Evolutionary conservation across 257 asterid species (phyloP).

Genomic region (Thymus mandschuricus): DNA sequence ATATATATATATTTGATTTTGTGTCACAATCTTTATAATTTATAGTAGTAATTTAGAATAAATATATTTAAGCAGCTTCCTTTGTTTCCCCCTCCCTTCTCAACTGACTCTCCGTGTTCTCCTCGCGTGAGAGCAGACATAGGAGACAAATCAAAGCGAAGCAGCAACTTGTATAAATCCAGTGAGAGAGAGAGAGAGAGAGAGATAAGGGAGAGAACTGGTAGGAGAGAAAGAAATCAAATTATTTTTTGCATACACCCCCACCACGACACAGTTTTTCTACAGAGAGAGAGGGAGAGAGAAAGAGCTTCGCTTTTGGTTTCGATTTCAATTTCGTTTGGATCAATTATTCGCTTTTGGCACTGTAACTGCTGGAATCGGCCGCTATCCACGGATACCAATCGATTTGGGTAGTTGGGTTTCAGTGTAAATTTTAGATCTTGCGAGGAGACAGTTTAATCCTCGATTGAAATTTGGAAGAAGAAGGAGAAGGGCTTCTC

Average conservation of each 20-base stretch:
- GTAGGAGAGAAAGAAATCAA: slow-evolving; percentile 14
- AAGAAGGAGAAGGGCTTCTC: slow-evolving; percentile 7
- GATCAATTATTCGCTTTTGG: slow-evolving; percentile 35
- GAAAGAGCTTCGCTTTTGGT: slow-evolving; percentile 26
- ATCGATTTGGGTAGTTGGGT: slow-evolving; percentile 44
- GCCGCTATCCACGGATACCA: slow-evolving; percentile 27
- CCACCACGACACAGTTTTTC: slow-evolving; percentile 32
- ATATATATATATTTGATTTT: not conserved
- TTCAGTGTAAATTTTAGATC: slow-evolving; percentile 31
- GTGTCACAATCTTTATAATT: not conserved
- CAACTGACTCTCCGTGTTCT: slow-evolving; percentile 89
- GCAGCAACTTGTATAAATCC: slow-evolving; percentile 30
- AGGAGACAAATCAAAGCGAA: slow-evolving; percentile 42
- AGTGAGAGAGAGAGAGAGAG: slow-evolving; percentile 27
- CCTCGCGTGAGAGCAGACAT: slow-evolving; percentile 71
- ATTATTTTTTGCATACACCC: not conserved
- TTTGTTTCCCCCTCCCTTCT: slow-evolving; percentile 22
- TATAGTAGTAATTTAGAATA: no score
- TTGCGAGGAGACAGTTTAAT: slow-evolving; percentile 28
- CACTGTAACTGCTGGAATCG: slow-evolving; percentile 36
- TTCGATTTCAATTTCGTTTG: slow-evolving; percentile 31
- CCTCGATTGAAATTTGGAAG: slow-evolving; percentile 27
- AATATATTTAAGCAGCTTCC: slow-evolving; percentile 27
- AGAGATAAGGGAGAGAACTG: slow-evolving; percentile 18
- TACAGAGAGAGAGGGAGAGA: slow-evolving; percentile 34